Percentiles rank a stretch among this genome's conserved stretches.
phyloP scores from a whole-genome alignment of 177 flowering plant genomes.

The Vitis hybrid region DNA sequence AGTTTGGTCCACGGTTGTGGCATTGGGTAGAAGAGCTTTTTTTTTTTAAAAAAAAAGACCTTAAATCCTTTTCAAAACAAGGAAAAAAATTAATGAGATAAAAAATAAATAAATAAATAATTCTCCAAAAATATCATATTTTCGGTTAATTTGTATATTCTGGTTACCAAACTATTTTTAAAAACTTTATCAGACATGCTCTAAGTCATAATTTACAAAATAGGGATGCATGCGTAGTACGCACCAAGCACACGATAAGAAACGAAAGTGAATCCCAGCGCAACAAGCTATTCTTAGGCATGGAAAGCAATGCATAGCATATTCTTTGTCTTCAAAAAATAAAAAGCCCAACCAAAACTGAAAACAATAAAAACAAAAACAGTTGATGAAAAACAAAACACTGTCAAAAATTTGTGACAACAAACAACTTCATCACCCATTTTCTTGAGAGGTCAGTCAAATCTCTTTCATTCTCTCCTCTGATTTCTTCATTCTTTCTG shows the following conservation, averaged over 20 bases:
- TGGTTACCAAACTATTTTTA: too few relatives aligned
- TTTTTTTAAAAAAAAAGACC: too few relatives aligned
- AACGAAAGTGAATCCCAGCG: slow-evolving; percentile 24
- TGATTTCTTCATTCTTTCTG: neutral
- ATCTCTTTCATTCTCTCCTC: neutral
- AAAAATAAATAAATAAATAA: too few relatives aligned
- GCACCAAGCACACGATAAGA: slow-evolving; percentile 8
- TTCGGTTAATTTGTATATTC: too few relatives aligned
- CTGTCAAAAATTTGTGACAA: neutral
- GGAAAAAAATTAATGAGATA: too few relatives aligned
- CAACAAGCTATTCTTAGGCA: slow-evolving; percentile 37
- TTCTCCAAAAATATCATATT: too few relatives aligned
- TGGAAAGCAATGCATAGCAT: slow-evolving; percentile 18
- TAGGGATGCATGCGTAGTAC: neutral
- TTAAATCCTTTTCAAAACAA: too few relatives aligned
- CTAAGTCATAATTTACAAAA: neutral
- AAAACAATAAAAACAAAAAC: slow-evolving; percentile 14
- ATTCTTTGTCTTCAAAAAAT: slow-evolving; percentile 20
- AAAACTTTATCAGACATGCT: too few relatives aligned
- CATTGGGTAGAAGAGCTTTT: too few relatives aligned
- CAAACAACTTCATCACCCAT: neutral
- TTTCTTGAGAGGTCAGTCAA: slow-evolving; percentile 11
- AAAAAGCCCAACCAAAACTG: neutral
- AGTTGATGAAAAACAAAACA: neutral
- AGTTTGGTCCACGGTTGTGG: too few relatives aligned